Evolutionary conservation across 176 grass and related monocot species (phyloP), one percentile per base, ranked within the genome.

Genomic region (Aegilops tauschii): DNA sequence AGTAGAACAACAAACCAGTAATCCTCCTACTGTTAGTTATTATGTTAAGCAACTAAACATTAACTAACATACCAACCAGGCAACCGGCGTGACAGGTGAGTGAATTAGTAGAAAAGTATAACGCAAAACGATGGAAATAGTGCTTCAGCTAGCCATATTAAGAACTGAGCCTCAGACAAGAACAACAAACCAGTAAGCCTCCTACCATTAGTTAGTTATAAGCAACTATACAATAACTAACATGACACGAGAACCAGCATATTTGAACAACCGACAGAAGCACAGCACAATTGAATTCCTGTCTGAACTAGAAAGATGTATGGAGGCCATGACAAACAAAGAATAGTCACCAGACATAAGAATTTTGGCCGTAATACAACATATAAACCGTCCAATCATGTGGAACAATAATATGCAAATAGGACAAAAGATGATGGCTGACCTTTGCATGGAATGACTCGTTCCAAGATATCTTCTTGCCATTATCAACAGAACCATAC

Each of bases 401-500:
- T 56, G 67, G 21, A 10, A 79, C 1, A 83, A 76, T 40, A 27
- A 21, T 69, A n/a, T 61, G 61, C 29, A 83, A 12, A 44, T 16
- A 1, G 5, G 28, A 82, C 12, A 16, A 18, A 77, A 68, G 52
- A 73, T 79, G 47, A 20, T 44, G 69, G 63, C 87, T 75, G 11
- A 94, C 97, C 97, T 99, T 99, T 28, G 85, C 85, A 91, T 99
- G 97, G 82, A 99, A 99, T 13, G 94, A 85, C 76, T 99, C 97
- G 0, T 99, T 93, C 97, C 97, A 99, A 81, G 90, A 93, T 81
- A 99, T 99, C 86, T 99, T 99, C 89, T 99, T 99, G 73, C 97
- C 97, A 79, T 99, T 99, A 80, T 99, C 97, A 74, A 99, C 97
- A 44, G 97, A 99, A 73, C 97, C 97, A 76, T 99, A 99, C 42